phyloP scores from a whole-genome alignment of 192 early-diverging fungal species.

The Coemansia sp. region DNA sequence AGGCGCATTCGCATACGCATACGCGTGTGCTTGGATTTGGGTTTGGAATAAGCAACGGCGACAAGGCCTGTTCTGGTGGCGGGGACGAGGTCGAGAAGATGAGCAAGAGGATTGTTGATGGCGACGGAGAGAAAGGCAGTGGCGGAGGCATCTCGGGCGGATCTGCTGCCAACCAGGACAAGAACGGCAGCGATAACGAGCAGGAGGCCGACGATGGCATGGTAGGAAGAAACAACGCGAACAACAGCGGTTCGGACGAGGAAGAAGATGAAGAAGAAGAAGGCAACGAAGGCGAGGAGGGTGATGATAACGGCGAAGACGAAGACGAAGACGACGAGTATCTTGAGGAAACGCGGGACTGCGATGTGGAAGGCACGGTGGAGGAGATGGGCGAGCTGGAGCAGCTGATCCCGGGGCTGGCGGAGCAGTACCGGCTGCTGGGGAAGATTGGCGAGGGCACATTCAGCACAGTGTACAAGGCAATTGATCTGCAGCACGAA shows the following conservation, averaged over 20 bases:
- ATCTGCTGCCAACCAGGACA: not conserved
- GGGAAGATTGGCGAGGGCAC: constrained; percentile 90
- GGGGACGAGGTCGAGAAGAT: not conserved
- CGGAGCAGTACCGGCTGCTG: constrained; percentile 65
- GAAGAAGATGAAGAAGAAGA: constrained; percentile 12
- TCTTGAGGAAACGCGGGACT: constrained; percentile 22
- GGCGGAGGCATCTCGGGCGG: not conserved
- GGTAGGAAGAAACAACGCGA: not conserved
- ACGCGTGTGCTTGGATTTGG: not conserved
- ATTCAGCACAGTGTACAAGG: constrained; percentile 91
- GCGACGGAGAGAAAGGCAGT: not conserved
- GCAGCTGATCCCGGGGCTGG: constrained; percentile 56
- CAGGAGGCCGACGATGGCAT: not conserved
- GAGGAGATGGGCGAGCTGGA: constrained; percentile 70
- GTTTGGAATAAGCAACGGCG: not conserved
- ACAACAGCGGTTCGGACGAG: not conserved
- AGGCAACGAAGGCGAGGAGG: constrained; percentile 2
- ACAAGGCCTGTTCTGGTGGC: not conserved
- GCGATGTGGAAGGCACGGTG: constrained; percentile 5
- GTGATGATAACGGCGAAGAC: constrained; percentile 8
- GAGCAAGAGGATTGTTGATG: not conserved
- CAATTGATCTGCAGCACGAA: constrained; percentile 73
- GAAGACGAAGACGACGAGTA: constrained; percentile 21
- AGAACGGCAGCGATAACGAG: not conserved
- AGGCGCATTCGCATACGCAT: not conserved